A percentile compares a stretch with the other conserved stretches of the same genome.
These are phyloP conservation scores for Cardamine resedifolia DNA, from an alignment of 345 rosid genomes.

Conservation along the genomic window DNA sequence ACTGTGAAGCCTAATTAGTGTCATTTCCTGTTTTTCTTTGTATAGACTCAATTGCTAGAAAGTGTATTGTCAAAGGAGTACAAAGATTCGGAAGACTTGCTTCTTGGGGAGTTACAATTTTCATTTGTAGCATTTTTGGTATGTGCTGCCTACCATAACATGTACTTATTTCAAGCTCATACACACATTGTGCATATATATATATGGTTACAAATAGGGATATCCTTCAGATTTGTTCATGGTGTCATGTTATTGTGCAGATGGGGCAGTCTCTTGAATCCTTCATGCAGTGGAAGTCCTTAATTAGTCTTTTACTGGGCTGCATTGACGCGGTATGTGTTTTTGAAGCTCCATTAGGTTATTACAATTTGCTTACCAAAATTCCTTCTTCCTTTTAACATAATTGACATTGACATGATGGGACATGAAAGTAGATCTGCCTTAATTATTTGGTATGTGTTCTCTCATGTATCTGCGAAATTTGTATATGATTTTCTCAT, in stretches of 20 bases:
- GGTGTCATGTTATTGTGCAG: constrained; percentile 48
- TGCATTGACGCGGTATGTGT: constrained; percentile 84
- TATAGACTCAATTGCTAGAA: constrained; percentile 72
- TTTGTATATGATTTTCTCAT: background rate
- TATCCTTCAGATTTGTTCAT: constrained; percentile 1
- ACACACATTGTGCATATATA: background rate
- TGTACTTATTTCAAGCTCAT: background rate
- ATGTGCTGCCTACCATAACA: constrained; percentile 25
- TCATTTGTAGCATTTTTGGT: constrained; percentile 90
- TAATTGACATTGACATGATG: background rate
- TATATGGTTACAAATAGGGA: background rate
- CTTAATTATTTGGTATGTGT: background rate
- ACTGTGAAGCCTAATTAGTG: background rate
- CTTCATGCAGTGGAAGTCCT: constrained; percentile 89
- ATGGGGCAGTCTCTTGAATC: constrained; percentile 96
- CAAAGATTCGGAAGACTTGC: constrained; percentile 69
- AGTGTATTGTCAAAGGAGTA: constrained; percentile 55
- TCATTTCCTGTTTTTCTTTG: background rate
- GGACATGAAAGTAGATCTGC: background rate
- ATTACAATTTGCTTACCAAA: background rate
- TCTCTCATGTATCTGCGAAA: background rate
- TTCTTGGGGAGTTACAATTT: constrained; percentile 92
- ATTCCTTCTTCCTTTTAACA: background rate
- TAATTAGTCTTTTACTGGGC: constrained; percentile 81
- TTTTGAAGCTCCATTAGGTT: constrained; percentile 3